These are phyloP conservation scores for Podospora tetraspora DNA, from an alignment of 495 filamentous ascomycete species.

Conservation along the genomic window DNA sequence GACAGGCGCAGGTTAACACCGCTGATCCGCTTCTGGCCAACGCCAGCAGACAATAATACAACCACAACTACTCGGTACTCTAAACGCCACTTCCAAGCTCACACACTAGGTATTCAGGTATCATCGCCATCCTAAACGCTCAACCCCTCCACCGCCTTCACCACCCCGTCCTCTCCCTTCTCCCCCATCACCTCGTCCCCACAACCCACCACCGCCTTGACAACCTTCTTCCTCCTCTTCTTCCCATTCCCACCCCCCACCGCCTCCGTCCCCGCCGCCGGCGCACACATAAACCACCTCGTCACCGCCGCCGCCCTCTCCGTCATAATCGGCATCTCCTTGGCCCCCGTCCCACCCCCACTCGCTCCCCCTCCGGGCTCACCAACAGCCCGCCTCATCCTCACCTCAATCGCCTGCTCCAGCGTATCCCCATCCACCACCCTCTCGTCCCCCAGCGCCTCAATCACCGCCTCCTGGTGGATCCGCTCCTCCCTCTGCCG, in stretches of 20 bases:
- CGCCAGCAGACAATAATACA: background rate
- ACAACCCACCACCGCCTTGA: slow-evolving; percentile 8
- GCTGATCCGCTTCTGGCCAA: background rate
- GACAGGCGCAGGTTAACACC: background rate
- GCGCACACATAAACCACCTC: slow-evolving; percentile 52
- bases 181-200: slow-evolving; percentile 9
- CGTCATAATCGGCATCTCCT: slow-evolving; percentile 63
- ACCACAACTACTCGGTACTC: background rate
- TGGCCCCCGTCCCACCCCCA: slow-evolving; percentile 60
- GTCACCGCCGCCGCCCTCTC: slow-evolving; percentile 63
- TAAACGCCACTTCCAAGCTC: background rate
- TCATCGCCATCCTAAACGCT: background rate
- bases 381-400: slow-evolving; percentile 48
- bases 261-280: slow-evolving; percentile 6
- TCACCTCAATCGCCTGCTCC: slow-evolving; percentile 53
- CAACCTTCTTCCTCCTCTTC: slow-evolving; percentile 30
- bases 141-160: background rate
- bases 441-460: slow-evolving; percentile 58
- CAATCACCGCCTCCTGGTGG: slow-evolving; percentile 58
- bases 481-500: slow-evolving; percentile 49
- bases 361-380: background rate
- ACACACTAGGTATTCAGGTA: background rate
- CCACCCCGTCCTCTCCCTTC: background rate
- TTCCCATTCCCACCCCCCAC: slow-evolving; percentile 11
- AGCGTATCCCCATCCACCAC: slow-evolving; percentile 61